Percentiles rank a stretch among this genome's conserved stretches.
Conservation (phyloP, 2,329 filamentous ascomycete genomes). For the Pseudocercospora eumusae region DNA sequence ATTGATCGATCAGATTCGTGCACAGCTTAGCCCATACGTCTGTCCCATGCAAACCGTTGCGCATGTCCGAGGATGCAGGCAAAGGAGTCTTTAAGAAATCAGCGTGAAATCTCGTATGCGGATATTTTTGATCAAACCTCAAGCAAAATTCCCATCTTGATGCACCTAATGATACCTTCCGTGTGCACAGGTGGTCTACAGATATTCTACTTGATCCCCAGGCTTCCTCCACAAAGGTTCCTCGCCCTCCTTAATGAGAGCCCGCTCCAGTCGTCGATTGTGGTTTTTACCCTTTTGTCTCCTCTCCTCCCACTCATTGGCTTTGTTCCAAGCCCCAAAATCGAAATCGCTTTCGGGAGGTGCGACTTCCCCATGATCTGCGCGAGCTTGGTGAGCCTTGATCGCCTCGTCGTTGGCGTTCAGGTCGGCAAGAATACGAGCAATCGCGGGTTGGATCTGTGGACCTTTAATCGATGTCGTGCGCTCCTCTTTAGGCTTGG, state of each 20-base stretch:
- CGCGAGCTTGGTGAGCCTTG: not conserved
- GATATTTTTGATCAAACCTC: not conserved
- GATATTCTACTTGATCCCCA: not conserved
- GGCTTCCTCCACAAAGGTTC: not conserved
- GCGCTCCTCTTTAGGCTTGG: not conserved
- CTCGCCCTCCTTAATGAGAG: not conserved
- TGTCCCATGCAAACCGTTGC: no score
- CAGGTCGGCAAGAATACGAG: not conserved
- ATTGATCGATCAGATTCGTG: not conserved
- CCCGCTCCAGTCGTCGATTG: not conserved
- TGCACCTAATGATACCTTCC: not conserved
- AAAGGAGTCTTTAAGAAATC: no score
- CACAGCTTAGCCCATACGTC: not conserved
- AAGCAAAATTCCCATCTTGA: not conserved
- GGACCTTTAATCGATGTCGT: not conserved
- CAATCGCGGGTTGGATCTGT: not conserved
- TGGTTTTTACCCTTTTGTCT: not conserved
- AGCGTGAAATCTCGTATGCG: no score
- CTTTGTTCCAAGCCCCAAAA: not conserved
- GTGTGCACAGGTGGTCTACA: not conserved
- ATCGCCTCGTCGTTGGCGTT: not conserved
- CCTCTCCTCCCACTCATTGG: not conserved
- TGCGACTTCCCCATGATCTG: not conserved
- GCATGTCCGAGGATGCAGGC: no score
- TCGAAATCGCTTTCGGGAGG: not conserved